These are phyloP conservation scores for Xerocomus tenax DNA, from an alignment of 1,284 basidiomycete genomes.

Conservation along the genomic window DNA sequence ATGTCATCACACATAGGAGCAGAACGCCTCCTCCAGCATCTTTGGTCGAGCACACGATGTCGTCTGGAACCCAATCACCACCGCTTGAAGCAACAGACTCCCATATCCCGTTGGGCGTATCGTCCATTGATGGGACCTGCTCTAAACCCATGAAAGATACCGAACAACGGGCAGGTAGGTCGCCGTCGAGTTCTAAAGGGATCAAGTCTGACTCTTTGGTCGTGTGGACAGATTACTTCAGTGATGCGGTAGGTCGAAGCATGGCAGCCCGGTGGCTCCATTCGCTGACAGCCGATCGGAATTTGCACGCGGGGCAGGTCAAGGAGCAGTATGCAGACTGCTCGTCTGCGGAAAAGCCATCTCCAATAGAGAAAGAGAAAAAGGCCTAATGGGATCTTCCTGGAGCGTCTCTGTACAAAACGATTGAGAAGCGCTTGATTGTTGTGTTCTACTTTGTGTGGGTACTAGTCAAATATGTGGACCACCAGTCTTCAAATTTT, in stretches of 20 bases:
- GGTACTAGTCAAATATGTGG: constrained; percentile 27
- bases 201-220: not conserved
- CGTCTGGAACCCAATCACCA: constrained; percentile 41
- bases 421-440: not conserved
- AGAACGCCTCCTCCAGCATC: not conserved
- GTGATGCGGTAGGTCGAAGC: constrained; percentile 21
- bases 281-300: not conserved
- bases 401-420: constrained; percentile 10
- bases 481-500: constrained; percentile 74
- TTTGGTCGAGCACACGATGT: constrained; percentile 14
- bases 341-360: constrained; percentile 11
- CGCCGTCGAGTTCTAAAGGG: not conserved
- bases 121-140: constrained; percentile 37
- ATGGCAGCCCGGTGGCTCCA: not conserved
- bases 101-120: constrained; percentile 41
- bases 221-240: constrained; percentile 23
- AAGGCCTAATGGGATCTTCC: not conserved
- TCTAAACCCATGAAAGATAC: constrained; percentile 26
- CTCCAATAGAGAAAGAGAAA: constrained; percentile 9
- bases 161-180: constrained; percentile 28
- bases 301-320: constrained; percentile 10
- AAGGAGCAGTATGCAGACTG: constrained; percentile 21
- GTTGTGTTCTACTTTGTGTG: constrained; percentile 11
- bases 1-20: constrained; percentile 23
- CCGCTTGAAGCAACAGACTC: constrained; percentile 43